Base-by-base conservation (phyloP, 2,329 filamentous ascomycete species). In the Trichoderma sp. region DNA sequence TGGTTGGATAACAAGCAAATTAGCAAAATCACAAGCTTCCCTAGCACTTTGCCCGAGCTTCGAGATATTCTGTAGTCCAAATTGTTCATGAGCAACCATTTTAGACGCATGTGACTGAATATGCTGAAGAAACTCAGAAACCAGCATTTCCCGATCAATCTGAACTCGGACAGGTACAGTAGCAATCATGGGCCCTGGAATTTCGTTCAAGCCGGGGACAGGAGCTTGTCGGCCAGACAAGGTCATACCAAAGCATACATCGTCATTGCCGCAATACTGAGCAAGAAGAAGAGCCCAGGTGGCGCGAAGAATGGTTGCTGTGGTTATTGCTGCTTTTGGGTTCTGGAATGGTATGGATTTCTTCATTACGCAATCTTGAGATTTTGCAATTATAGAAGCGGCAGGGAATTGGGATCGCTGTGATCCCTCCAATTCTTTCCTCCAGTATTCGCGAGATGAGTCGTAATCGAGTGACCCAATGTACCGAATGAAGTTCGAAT, bases 21-120 rank as follows among this genome's bases (percentile, higher is more conserved):
- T 76, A 0, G 66, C 35, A 41, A 77, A 77, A n/a, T 77, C 59
- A 38, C 71, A 75, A 6, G 69, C 68, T 7, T 71, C 75, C 21
- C 73, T 71, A 2, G 79, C 75, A 27, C 78, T 71, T 27, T 27
- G n/a, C n/a, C 66, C 38, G 29, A 76, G 27, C 33, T 75, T 76
- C 2, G 71, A 53, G 87, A 64, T 77, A 64, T 82, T 79, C 6
- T 80, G 78, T 2, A 83, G 73, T 18, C 80, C 80, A 31, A 80
- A 76, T 12, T 82, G 77, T 63, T 80, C 82, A 71, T 76, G 78
- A 2, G 76, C 66, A 8, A 78, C 76, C 79, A 80, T 79, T 62
- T 81, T 78, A 18, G 77, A 68, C 5, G 78, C 74, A 63, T 76
- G 76, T 9, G 76, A 74, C 76, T 83, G 81, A 7, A 81, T 62